phyloP scores from a whole-genome alignment of 2,329 filamentous ascomycete species.

The Penicillium sclerotigenum region DNA sequence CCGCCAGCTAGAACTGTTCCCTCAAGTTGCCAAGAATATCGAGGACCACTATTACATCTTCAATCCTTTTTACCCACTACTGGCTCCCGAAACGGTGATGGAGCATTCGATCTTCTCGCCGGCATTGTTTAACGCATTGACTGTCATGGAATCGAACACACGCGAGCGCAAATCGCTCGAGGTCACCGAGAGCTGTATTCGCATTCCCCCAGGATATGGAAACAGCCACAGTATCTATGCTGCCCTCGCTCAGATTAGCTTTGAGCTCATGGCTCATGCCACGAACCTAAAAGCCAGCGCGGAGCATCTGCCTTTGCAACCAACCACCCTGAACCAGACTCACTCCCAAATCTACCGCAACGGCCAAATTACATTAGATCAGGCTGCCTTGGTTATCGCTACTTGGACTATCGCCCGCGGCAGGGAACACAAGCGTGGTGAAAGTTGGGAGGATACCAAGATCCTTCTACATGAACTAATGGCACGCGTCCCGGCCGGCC shows the following conservation, averaged over 20 bases:
- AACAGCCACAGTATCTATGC: slow-evolving; percentile 39
- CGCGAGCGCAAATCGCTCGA: slow-evolving; percentile 39
- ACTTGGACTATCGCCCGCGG: slow-evolving; percentile 40
- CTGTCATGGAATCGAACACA: slow-evolving; percentile 42
- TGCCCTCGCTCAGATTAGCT: slow-evolving; percentile 42
- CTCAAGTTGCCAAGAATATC: slow-evolving; percentile 26
- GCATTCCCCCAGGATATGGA: slow-evolving; percentile 31
- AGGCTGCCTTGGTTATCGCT: slow-evolving; percentile 40
- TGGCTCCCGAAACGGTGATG: slow-evolving; percentile 31
- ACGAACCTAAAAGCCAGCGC: slow-evolving; percentile 32
- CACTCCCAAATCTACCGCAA: slow-evolving; percentile 44
- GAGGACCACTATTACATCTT: slow-evolving; percentile 46
- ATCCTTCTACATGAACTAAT: slow-evolving; percentile 30
- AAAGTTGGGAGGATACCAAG: slow-evolving; percentile 29
- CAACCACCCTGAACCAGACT: slow-evolving; percentile 40
- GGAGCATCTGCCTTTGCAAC: slow-evolving; percentile 25
- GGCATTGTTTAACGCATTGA: slow-evolving; percentile 43
- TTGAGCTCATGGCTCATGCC: slow-evolving; percentile 42
- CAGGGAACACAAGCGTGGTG: slow-evolving; percentile 24
- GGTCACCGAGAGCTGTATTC: slow-evolving; percentile 32
- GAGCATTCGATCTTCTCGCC: slow-evolving; percentile 45
- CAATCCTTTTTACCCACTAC: slow-evolving; percentile 44
- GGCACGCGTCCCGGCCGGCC: slow-evolving; percentile 28
- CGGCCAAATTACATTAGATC: slow-evolving; percentile 39
- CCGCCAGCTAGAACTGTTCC: slow-evolving; percentile 35